phyloP scores from a whole-genome alignment of 2,329 filamentous ascomycete genomes.

The Eutypa lata region DNA sequence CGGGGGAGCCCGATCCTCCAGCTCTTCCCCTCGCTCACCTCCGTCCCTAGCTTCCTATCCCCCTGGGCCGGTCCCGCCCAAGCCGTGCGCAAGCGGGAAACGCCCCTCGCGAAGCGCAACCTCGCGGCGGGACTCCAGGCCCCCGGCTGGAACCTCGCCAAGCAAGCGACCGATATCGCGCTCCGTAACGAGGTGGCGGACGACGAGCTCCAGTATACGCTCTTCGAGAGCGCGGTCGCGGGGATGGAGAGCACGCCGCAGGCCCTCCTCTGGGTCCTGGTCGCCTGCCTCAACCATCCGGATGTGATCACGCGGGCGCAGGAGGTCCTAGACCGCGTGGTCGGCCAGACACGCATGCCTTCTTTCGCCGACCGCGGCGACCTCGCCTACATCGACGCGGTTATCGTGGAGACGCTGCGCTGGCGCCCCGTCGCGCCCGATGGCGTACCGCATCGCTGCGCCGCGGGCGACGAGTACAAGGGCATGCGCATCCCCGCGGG shows the following conservation, averaged over 20 bases:
- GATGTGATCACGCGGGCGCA: neutral
- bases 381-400: conserved; percentile 33
- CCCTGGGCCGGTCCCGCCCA: conserved; percentile 32
- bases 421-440: neutral
- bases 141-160: conserved; percentile 29
- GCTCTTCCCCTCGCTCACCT: conserved; percentile 37
- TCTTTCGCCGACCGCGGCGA: conserved; percentile 33
- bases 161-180: conserved; percentile 18
- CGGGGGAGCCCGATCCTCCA: conserved; percentile 36
- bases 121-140: conserved; percentile 19
- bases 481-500: neutral
- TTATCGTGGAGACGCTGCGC: conserved; percentile 32
- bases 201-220: conserved; percentile 18
- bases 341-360: conserved; percentile 34
- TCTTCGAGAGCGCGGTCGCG: neutral
- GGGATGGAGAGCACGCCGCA: neutral
- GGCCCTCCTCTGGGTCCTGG: neutral
- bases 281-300: neutral
- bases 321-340: conserved; percentile 18
- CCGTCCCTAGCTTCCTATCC: conserved; percentile 32
- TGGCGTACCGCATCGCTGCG: neutral
- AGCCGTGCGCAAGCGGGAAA: conserved; percentile 19
- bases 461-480: neutral
- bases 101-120: conserved; percentile 24
- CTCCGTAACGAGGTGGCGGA: conserved; percentile 19